Percentiles rank a stretch among this genome's conserved stretches.
Conservation (phyloP, 208 protist species). For the Histomonas meleagridis region DNA sequence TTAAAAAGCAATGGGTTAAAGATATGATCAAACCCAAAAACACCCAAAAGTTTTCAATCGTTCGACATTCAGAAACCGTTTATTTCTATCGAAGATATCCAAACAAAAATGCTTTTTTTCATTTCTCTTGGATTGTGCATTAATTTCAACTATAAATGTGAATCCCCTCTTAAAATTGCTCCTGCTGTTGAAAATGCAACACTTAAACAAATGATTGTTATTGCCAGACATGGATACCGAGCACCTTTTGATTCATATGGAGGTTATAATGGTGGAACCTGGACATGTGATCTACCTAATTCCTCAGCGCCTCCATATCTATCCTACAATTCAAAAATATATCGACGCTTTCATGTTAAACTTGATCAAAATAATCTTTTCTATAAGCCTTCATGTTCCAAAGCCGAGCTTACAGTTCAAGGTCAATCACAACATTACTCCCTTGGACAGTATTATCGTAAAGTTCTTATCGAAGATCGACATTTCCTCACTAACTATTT, state of each 20-base stretch:
- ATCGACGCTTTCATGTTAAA: neutral
- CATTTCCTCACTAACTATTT: too few species aligned
- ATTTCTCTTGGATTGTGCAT: neutral
- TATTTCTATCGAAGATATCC: too few species aligned
- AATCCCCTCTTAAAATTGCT: neutral
- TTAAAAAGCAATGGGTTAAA: too few species aligned
- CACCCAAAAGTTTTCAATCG: too few species aligned
- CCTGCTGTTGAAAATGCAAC: neutral
- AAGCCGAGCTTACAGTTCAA: too few species aligned
- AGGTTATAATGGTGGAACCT: neutral
- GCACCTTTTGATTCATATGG: neutral
- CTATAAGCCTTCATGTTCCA: neutral
- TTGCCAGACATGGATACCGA: neutral
- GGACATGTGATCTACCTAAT: neutral
- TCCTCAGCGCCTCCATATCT: neutral
- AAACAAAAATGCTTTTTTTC: too few species aligned
- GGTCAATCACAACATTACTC: too few species aligned
- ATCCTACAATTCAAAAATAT: neutral
- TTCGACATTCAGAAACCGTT: too few species aligned
- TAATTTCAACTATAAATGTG: neutral
- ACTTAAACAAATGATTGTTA: neutral
- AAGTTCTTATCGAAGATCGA: too few species aligned
- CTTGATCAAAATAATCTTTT: neutral
- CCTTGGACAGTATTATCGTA: too few species aligned
- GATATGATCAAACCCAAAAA: too few species aligned